These are phyloP conservation scores for Paramarasmius palmivorus DNA, from an alignment of 1,284 basidiomycete species.

Conservation along the genomic window DNA sequence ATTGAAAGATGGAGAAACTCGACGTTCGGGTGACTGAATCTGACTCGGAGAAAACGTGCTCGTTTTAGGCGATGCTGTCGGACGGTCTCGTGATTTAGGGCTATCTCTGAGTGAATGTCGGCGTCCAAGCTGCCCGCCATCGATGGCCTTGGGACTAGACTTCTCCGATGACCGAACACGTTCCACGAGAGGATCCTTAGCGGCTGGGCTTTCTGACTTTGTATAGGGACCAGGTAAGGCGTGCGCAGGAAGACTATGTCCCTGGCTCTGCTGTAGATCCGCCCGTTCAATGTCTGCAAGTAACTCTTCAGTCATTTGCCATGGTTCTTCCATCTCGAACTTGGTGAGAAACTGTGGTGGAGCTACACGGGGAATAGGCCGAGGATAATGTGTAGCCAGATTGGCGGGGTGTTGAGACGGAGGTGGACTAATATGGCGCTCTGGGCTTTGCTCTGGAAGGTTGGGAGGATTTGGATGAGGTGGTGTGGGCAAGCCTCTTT, in stretches of 20 bases:
- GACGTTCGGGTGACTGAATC: slow-evolving; percentile 52
- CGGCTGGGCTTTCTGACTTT: slow-evolving; percentile 33
- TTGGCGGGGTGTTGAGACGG: slow-evolving; percentile 32
- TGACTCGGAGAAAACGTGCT: slow-evolving; percentile 40
- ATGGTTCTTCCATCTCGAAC: slow-evolving; percentile 53
- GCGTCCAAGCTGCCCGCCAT: slow-evolving; percentile 23
- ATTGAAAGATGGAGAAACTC: slow-evolving; percentile 52
- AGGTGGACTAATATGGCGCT: slow-evolving; percentile 39
- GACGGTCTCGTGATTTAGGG: slow-evolving; percentile 49
- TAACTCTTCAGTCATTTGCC: slow-evolving; percentile 68
- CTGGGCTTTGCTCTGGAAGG: slow-evolving; percentile 27
- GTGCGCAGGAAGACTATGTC: slow-evolving; percentile 34
- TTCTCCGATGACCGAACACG: slow-evolving; percentile 53
- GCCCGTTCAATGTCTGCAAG: slow-evolving; percentile 70
- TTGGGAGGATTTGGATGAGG: slow-evolving; percentile 42
- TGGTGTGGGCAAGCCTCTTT: slow-evolving; percentile 55
- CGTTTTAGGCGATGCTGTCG: slow-evolving; percentile 42
- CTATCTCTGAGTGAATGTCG: slow-evolving; percentile 36
- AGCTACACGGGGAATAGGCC: slow-evolving; percentile 54
- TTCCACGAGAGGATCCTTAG: slow-evolving; percentile 57
- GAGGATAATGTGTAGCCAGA: slow-evolving; percentile 45
- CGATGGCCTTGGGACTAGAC: slow-evolving; percentile 52
- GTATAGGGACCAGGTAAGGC: slow-evolving; percentile 27
- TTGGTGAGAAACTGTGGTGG: slow-evolving; percentile 54
- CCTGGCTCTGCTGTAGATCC: slow-evolving; percentile 44